These are phyloP conservation scores for Chlorella sorokiniana DNA, from an alignment of 139 green algal species.

Conservation along the genomic window DNA sequence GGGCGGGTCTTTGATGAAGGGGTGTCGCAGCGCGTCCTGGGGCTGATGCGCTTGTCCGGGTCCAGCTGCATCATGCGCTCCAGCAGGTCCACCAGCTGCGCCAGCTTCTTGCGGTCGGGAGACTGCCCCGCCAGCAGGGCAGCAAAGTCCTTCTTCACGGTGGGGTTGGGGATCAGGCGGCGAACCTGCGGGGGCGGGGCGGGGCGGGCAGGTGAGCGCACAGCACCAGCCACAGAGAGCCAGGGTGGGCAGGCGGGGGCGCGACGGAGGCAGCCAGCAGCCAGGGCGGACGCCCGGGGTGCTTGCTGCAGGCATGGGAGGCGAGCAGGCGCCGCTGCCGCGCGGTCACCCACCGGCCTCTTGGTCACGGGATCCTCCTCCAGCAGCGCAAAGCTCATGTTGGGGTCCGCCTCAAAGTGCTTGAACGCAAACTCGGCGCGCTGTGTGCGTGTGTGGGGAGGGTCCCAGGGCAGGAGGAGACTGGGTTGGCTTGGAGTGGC, in stretches of 20 bases:
- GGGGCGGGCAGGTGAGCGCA: neutral
- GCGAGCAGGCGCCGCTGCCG: too few relatives aligned
- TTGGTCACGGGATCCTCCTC: constrained; percentile 85
- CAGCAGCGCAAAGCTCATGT: constrained; percentile 72
- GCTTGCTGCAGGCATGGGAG: too few relatives aligned
- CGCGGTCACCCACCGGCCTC: constrained; percentile 64
- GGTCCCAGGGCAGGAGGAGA: neutral
- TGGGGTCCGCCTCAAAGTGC: constrained; percentile 86
- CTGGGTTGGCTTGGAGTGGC: neutral
- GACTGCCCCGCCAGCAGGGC: constrained; percentile 49
- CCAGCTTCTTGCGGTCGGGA: constrained; percentile 48
- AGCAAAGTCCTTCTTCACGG: constrained; percentile 72
- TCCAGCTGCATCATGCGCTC: constrained; percentile 95
- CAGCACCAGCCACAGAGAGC: too few relatives aligned
- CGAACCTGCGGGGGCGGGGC: constrained; percentile 61
- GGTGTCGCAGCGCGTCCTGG: constrained; percentile 87
- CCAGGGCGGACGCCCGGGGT: too few relatives aligned
- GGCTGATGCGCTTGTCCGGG: constrained; percentile 91
- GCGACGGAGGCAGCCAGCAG: too few relatives aligned
- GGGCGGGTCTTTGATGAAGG: constrained; percentile 79
- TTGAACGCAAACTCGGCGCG: constrained; percentile 69
- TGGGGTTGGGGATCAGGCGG: constrained; percentile 76
- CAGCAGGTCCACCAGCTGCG: constrained; percentile 88
- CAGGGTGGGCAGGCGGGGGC: neutral
- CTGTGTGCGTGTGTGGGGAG: constrained; percentile 25